These are phyloP conservation scores for Kodamaea ohmeri DNA, from an alignment of 1,139 yeast genomes.

Conservation along the genomic window DNA sequence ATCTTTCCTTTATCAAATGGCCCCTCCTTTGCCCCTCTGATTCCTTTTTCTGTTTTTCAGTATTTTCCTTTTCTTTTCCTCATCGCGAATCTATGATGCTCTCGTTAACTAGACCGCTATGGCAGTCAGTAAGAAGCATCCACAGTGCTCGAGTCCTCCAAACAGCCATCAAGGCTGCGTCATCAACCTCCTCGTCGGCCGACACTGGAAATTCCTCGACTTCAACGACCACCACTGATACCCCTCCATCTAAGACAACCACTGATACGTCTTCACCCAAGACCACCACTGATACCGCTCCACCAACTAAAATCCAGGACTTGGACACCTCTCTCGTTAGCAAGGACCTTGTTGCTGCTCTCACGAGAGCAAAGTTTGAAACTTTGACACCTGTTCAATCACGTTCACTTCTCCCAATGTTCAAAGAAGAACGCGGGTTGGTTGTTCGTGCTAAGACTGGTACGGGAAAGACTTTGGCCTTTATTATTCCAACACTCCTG, in stretches of 20 bases:
- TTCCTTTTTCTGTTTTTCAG: not conserved
- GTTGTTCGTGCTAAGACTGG: conserved; percentile 94
- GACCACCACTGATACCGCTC: too few species aligned
- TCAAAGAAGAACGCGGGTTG: conserved; percentile 56
- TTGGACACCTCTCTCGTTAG: conserved; percentile 13
- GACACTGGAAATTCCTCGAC: too few species aligned
- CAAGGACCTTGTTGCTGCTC: conserved; percentile 24
- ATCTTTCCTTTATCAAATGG: not conserved
- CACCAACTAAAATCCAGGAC: conserved; percentile 10
- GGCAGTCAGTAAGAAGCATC: conserved; percentile 5
- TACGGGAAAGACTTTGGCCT: conserved; percentile 92
- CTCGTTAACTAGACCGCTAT: not conserved
- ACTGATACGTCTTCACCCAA: too few species aligned
- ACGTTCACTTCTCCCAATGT: conserved; percentile 64
- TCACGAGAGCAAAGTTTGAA: conserved; percentile 41
- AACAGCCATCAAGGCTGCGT: conserved; percentile 2
- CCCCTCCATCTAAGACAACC: too few species aligned
- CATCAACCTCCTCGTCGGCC: too few species aligned
- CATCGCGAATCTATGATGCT: conserved; percentile 1
- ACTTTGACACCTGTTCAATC: conserved; percentile 79
- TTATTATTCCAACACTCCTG: conserved; percentile 75
- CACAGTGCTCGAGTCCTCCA: conserved; percentile 4
- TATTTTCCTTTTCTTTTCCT: not conserved
- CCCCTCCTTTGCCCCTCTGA: not conserved
- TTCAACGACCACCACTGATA: not conserved